A percentile compares a stretch with the other conserved stretches of the same genome.
phyloP scores from a whole-genome alignment of 176 grass and related monocot species.

The Carex cristatella region DNA sequence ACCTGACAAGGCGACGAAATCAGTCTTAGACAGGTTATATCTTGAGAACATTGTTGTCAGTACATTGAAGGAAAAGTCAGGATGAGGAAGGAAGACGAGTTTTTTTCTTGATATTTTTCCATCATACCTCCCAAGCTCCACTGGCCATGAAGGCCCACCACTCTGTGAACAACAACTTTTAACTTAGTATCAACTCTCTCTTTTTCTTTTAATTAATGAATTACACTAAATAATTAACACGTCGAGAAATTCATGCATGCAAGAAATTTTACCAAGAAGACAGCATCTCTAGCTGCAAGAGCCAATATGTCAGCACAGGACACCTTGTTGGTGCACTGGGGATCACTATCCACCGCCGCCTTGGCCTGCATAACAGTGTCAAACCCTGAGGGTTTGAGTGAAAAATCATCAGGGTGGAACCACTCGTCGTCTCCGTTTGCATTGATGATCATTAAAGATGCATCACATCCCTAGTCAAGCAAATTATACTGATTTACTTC shows the following conservation, averaged over 20 bases:
- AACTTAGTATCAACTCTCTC: neutral
- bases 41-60: conserved; percentile 37
- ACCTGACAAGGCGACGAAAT: conserved; percentile 78
- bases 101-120: conserved; percentile 40
- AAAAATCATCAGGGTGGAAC: conserved; percentile 45
- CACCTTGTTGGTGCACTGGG: conserved; percentile 50
- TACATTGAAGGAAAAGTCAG: conserved; percentile 26
- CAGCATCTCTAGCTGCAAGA: conserved; percentile 59
- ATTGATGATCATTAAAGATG: conserved; percentile 49
- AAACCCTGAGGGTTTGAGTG: conserved; percentile 51
- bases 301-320: conserved; percentile 80
- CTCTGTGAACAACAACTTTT: conserved; percentile 17
- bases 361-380: conserved; percentile 59
- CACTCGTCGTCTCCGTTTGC: conserved; percentile 38
- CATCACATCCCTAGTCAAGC: conserved; percentile 52
- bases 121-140: conserved; percentile 62
- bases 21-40: conserved; percentile 41
- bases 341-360: conserved; percentile 58
- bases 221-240: neutral
- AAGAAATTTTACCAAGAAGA: conserved; percentile 37
- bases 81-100: conserved; percentile 36
- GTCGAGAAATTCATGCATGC: neutral
- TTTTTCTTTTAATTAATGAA: neutral
- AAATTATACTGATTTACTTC: neutral
- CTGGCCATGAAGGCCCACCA: conserved; percentile 58